These are phyloP conservation scores for Orbilia ellipsospora DNA, from an alignment of 2,329 filamentous ascomycete genomes.

Conservation along the genomic window DNA sequence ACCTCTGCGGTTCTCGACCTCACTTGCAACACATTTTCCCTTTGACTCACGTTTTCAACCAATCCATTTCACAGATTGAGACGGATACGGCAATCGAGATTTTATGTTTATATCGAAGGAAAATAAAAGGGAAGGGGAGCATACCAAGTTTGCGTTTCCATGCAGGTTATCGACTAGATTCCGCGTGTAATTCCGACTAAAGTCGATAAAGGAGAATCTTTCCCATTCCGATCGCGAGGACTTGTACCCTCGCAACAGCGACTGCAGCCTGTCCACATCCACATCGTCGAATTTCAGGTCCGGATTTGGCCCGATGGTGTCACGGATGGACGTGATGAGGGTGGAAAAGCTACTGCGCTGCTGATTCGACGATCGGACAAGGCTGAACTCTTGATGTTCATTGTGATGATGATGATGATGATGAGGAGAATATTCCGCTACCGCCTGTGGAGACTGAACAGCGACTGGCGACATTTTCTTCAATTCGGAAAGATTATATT, in stretches of 20 bases:
- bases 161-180: slow-evolving; percentile 75
- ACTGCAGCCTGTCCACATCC: slow-evolving; percentile 69
- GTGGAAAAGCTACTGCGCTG: neutral
- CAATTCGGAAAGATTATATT: neutral
- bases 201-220: slow-evolving; percentile 69
- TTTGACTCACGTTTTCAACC: neutral
- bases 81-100: too few species aligned
- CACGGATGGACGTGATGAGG: slow-evolving; percentile 37
- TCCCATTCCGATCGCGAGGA: slow-evolving; percentile 70
- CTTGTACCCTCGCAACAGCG: slow-evolving; percentile 69
- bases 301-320: slow-evolving; percentile 37
- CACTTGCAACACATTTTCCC: slow-evolving; percentile 52
- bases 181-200: slow-evolving; percentile 69
- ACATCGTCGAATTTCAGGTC: slow-evolving; percentile 65
- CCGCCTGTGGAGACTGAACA: slow-evolving; percentile 39
- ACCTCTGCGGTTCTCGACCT: slow-evolving; percentile 28
- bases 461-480: slow-evolving; percentile 43
- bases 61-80: too few species aligned
- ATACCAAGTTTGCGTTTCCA: slow-evolving; percentile 72
- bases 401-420: slow-evolving; percentile 15
- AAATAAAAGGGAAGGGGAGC: neutral
- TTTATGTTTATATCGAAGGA: too few species aligned
- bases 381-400: slow-evolving; percentile 24
- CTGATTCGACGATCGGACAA: slow-evolving; percentile 8
- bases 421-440: slow-evolving; percentile 23